These are phyloP conservation scores for Podospora sp. DNA, from an alignment of 495 filamentous ascomycete species.

Conservation along the genomic window DNA sequence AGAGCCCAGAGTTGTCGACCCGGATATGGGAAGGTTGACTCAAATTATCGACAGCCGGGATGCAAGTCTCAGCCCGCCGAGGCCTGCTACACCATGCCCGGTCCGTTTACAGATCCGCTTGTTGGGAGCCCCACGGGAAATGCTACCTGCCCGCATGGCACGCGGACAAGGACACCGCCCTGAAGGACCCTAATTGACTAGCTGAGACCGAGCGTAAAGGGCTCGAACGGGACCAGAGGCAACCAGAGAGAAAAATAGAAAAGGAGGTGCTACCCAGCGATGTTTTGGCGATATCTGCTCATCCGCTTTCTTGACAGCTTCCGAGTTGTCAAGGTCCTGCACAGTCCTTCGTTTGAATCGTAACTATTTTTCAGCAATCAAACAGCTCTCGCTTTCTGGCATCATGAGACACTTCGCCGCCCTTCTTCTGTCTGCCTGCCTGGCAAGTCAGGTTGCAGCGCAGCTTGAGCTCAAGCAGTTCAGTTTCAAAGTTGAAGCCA, in stretches of 20 bases:
- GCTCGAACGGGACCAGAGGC: background rate
- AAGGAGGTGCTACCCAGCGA: background rate
- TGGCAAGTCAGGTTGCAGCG: slow-evolving; percentile 23
- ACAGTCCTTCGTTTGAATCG: background rate
- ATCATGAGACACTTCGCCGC: slow-evolving; percentile 23
- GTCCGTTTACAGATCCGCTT: background rate
- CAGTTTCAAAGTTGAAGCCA: slow-evolving; percentile 28
- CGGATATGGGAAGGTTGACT: slow-evolving; percentile 5
- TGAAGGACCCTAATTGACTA: background rate
- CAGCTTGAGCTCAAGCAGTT: no score
- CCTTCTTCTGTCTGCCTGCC: slow-evolving; percentile 24
- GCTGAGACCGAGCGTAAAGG: background rate
- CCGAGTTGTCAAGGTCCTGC: background rate
- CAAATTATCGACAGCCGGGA: slow-evolving; percentile 7
- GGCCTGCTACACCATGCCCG: background rate
- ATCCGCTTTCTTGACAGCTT: background rate
- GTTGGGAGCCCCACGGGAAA: background rate
- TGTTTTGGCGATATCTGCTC: background rate
- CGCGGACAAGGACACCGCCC: background rate
- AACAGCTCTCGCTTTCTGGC: background rate
- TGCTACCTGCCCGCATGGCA: background rate
- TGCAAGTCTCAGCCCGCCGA: slow-evolving; percentile 7
- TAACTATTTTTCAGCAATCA: background rate
- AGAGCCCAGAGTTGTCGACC: background rate
- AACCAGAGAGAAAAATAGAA: background rate